Conservation (phyloP, 805 yeast genomes). For the Scheffersomyces ergatensis region DNA sequence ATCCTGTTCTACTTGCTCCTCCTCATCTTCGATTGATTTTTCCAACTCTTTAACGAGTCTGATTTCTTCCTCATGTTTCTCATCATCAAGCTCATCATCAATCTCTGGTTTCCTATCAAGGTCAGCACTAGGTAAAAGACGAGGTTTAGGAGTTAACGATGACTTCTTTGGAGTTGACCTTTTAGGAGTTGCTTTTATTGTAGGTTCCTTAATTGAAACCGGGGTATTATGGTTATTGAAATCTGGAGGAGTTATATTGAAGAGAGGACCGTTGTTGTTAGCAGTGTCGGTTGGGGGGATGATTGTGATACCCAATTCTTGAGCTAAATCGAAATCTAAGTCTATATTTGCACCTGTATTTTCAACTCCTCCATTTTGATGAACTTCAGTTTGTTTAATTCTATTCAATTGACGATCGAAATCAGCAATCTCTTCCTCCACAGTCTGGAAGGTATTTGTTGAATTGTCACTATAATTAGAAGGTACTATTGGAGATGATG, state of each 20-base stretch:
- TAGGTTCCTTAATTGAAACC: background rate
- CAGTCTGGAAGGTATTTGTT: constrained; percentile 6
- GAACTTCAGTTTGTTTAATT: constrained; percentile 10
- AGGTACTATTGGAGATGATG: background rate
- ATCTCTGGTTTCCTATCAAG: background rate
- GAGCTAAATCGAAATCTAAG: constrained; percentile 16
- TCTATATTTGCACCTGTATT: constrained; percentile 1
- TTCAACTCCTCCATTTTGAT: no score
- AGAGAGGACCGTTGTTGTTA: no score
- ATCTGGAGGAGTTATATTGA: no score
- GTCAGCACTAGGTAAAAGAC: constrained; percentile 3
- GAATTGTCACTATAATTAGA: background rate
- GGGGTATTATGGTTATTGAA: background rate
- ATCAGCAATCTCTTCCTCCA: constrained; percentile 21
- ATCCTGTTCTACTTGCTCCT: constrained; percentile 6
- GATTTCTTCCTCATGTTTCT: constrained; percentile 16
- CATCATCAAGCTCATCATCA: constrained; percentile 5
- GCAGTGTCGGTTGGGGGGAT: constrained; percentile 12
- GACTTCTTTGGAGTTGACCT: constrained; percentile 1
- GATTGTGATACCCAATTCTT: constrained; percentile 27
- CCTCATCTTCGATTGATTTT: constrained; percentile 6
- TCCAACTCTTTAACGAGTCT: constrained; percentile 12
- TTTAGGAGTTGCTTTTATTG: background rate
- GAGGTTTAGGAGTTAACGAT: constrained; percentile 16
- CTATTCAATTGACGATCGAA: constrained; percentile 20